Percentiles rank a stretch among this genome's conserved stretches.
These are phyloP conservation scores for Arachnopeziza araneosa DNA, from an alignment of 2,329 filamentous ascomycete genomes.

Conservation along the genomic window DNA sequence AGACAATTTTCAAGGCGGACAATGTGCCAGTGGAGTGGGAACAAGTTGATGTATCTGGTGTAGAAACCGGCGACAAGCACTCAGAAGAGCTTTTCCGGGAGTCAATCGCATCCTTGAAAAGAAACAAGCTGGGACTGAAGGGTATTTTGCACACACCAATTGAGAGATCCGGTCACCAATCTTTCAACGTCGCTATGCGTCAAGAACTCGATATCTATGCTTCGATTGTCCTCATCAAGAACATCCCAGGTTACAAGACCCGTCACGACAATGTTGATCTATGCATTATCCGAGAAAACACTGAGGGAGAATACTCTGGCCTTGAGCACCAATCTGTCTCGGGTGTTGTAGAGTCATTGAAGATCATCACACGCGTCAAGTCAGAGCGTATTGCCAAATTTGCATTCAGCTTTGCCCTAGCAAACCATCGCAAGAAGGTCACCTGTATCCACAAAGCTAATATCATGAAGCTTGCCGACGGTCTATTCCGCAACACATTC, in stretches of 20 bases:
- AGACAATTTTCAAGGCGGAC: slow-evolving; percentile 99
- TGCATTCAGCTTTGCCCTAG: slow-evolving; percentile 93
- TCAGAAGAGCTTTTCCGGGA: slow-evolving; percentile 94
- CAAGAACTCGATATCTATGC: slow-evolving; percentile 99
- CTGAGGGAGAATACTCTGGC: slow-evolving; percentile 98
- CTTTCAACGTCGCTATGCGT: slow-evolving; percentile 98
- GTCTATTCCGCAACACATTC: slow-evolving; percentile 97
- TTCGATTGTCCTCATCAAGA: slow-evolving; percentile 97
- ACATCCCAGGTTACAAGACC: slow-evolving; percentile 97
- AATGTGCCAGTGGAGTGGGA: slow-evolving; percentile 99
- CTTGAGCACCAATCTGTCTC: slow-evolving; percentile 96
- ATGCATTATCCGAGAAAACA: slow-evolving; percentile 99
- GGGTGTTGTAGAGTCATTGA: slow-evolving; percentile 97
- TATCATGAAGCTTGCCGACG: slow-evolving; percentile 99
- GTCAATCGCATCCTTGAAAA: slow-evolving; percentile 88
- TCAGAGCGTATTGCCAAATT: slow-evolving; percentile 99
- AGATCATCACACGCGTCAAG: slow-evolving; percentile 99
- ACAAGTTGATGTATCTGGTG: slow-evolving; percentile 90
- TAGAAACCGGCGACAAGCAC: slow-evolving; percentile 76
- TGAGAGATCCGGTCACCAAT: slow-evolving; percentile 93
- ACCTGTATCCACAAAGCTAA: slow-evolving; percentile 99
- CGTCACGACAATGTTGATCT: slow-evolving; percentile 96
- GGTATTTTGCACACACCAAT: slow-evolving; percentile 98
- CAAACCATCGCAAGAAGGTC: slow-evolving; percentile 98
- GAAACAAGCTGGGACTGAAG: slow-evolving; percentile 99